Evolutionary conservation across 2,329 filamentous ascomycete species (phyloP).

Genomic region (Fusarium heterosporum): DNA sequence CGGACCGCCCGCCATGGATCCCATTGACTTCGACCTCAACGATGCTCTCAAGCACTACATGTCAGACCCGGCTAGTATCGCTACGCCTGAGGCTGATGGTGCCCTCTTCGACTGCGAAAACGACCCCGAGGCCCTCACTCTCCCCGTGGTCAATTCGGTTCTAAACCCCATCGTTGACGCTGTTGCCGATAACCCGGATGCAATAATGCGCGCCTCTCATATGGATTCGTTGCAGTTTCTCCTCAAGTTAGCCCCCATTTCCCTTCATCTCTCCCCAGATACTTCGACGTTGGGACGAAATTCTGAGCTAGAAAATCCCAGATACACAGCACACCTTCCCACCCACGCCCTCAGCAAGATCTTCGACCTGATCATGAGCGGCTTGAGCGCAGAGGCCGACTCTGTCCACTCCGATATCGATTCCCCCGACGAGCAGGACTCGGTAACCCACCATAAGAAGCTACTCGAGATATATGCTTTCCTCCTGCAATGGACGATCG

Average conservation of each 20-base stretch:
- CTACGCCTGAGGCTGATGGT: slow-evolving; percentile 86
- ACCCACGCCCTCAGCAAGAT: slow-evolving; percentile 89
- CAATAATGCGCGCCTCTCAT: slow-evolving; percentile 78
- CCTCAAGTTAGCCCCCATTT: slow-evolving; percentile 86
- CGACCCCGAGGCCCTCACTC: slow-evolving; percentile 85
- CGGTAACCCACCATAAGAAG: slow-evolving; percentile 86
- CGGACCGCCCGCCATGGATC: slow-evolving; percentile 67
- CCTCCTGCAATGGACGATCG: slow-evolving; percentile 92
- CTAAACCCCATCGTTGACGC: slow-evolving; percentile 94
- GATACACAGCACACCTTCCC: slow-evolving; percentile 83
- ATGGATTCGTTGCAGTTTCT: slow-evolving; percentile 97
- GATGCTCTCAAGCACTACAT: slow-evolving; percentile 96
- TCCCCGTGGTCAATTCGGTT: slow-evolving; percentile 81
- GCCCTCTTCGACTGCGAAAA: slow-evolving; percentile 91
- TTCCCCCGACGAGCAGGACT: slow-evolving; percentile 86
- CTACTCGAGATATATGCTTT: slow-evolving; percentile 95
- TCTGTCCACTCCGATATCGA: slow-evolving; percentile 87
- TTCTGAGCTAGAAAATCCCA: slow-evolving; percentile 68
- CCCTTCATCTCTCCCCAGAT: slow-evolving; percentile 47
- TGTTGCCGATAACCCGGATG: slow-evolving; percentile 91
- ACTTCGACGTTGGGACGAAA: slow-evolving; percentile 43
- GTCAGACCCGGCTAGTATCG: slow-evolving; percentile 86
- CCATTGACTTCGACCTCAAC: slow-evolving; percentile 93
- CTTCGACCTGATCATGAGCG: slow-evolving; percentile 89
- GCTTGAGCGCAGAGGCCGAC: slow-evolving; percentile 86